Base-by-base conservation (phyloP, 1,139 yeast species). In the Schizosaccharomyces versatilis region DNA sequence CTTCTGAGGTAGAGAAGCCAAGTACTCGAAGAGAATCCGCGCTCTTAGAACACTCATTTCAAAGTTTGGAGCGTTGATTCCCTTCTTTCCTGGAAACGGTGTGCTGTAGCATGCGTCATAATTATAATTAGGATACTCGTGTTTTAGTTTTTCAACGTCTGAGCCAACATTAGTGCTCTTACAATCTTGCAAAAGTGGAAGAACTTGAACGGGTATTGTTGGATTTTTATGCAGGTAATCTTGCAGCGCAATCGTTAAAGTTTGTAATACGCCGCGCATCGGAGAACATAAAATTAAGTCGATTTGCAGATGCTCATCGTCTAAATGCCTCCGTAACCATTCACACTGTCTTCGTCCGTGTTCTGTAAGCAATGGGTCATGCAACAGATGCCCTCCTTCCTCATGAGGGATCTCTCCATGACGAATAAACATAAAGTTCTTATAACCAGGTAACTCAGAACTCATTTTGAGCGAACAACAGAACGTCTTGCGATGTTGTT, bases 381-480 rank as follows among this genome's bases (percentile, higher is more conserved):
- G 49, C 8, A 19, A 14, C 14, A 32, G 38, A 44, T 44, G 49
- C 2, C 19, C 49, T 7, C 36, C 36, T 6, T 44, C 7, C 8
- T 44, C 49, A 32, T 19, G 49, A 24, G 19, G 15, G 10, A 44
- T 36, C 6, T 17, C n/a, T 24, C 49, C 49, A 44, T 44, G 49
- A 7, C 49, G 49, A 17, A 44, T n/a, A 44, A 44, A 44, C 15
- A 19, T 19, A 44, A 44, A 17, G 32, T 32, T 44, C 15, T 44
- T 44, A 17, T 6, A 15, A n/a, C 19, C 19, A n/a, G 15, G 17
- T 7, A 15, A 17, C 14, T 24, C 19, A 67, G 57, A 8, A 15
- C 32, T 24, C 32, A 24, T 24, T 24, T 24, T 24, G 2, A 24
- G 5, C 32, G 32, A 24, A 24, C 2, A 24, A 24, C 2, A 24